phyloP scores from a whole-genome alignment of 2,329 filamentous ascomycete species.

The Xylariaceae sp. region DNA sequence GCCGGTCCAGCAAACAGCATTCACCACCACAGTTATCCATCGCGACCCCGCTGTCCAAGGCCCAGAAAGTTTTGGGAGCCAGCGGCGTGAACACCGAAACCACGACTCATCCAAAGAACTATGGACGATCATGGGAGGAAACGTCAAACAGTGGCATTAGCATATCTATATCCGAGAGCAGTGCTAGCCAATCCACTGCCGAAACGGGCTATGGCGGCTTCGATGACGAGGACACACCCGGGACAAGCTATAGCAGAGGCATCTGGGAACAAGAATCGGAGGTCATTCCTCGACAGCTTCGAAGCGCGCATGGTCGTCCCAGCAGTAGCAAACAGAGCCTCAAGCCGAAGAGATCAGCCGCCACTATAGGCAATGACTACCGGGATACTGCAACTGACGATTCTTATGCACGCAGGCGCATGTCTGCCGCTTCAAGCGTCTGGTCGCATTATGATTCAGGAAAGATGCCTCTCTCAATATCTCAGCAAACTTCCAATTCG shows the following conservation, averaged over 20 bases:
- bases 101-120: conserved; percentile 16
- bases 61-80: conserved; percentile 46
- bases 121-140: conserved; percentile 36
- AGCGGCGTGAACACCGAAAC: conserved; percentile 39
- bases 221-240: conserved; percentile 21
- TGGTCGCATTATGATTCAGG: conserved; percentile 53
- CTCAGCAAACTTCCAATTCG: conserved; percentile 55
- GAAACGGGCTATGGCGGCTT: conserved; percentile 21
- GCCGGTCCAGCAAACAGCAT: conserved; percentile 40
- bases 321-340: conserved; percentile 12
- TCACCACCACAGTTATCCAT: conserved; percentile 23
- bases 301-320: conserved; percentile 15
- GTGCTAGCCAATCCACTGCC: conserved; percentile 27
- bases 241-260: conserved; percentile 21
- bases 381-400: conserved; percentile 34
- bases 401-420: conserved; percentile 42
- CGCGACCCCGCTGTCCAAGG: conserved; percentile 43
- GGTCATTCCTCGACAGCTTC: conserved; percentile 34
- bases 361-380: conserved; percentile 20
- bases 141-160: conserved; percentile 40
- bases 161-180: conserved; percentile 40
- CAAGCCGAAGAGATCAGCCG: conserved; percentile 20
- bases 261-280: conserved; percentile 46
- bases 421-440: conserved; percentile 49
- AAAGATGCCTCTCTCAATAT: conserved; percentile 52